These are phyloP conservation scores for Brassica balearica DNA, from an alignment of 441 rosid species.

Conservation along the genomic window DNA sequence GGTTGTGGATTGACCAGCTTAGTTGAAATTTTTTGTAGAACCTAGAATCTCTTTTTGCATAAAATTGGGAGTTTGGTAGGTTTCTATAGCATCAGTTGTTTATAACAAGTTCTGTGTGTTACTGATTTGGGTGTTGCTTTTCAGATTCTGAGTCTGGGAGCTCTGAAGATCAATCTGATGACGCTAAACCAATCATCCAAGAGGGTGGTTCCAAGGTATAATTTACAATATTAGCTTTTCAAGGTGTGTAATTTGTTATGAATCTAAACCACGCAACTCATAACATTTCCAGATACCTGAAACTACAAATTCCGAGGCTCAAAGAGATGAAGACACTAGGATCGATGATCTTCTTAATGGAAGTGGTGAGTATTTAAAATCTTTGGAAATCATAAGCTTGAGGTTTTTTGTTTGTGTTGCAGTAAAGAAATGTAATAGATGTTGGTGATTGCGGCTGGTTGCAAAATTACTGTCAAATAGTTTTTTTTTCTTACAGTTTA, in stretches of 20 bases:
- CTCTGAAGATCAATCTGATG: constrained; percentile 51
- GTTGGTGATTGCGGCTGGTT: not conserved
- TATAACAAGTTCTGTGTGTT: constrained; percentile 9
- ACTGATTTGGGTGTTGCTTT: constrained; percentile 32
- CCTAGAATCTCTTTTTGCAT: constrained; percentile 4
- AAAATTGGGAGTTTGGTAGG: constrained; percentile 4
- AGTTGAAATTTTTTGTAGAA: not conserved
- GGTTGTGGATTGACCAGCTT: too few species aligned
- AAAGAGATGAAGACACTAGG: constrained; percentile 50
- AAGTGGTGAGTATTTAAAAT: constrained; percentile 60
- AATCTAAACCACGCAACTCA: constrained; percentile 19
- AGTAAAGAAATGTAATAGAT: constrained; percentile 17
- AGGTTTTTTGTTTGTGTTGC: not conserved
- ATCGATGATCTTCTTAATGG: constrained; percentile 49
- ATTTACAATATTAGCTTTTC: constrained; percentile 11
- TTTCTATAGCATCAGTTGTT: constrained; percentile 8
- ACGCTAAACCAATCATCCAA: constrained; percentile 52
- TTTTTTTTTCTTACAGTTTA: not conserved
- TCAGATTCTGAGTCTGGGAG: constrained; percentile 67
- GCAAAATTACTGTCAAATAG: constrained; percentile 14
- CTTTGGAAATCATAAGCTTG: constrained; percentile 4
- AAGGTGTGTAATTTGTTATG: not conserved
- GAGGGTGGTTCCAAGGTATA: constrained; percentile 51
- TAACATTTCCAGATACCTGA: constrained; percentile 50
- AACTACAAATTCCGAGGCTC: constrained; percentile 50